Conservation (phyloP, 2,329 filamentous ascomycete species). For the Diaporthe vaccinii region DNA sequence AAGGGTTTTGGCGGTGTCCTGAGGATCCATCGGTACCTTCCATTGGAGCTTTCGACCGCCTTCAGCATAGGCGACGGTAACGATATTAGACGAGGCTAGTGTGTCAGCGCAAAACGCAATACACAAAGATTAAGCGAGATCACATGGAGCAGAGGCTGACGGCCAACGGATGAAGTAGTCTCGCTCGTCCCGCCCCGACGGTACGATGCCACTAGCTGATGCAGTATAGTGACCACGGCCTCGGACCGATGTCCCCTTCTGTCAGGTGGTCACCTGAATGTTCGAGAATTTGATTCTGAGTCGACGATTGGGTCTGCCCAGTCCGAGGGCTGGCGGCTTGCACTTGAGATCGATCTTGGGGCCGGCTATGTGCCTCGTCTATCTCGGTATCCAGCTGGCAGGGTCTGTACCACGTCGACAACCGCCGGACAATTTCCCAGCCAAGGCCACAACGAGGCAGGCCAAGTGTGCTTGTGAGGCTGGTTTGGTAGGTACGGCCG, state of each 20-base stretch:
- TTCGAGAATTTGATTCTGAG: not conserved
- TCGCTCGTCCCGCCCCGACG: slow-evolving; percentile 6
- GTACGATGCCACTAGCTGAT: slow-evolving; percentile 2
- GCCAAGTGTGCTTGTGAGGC: slow-evolving; percentile 16
- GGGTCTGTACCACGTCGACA: slow-evolving; percentile 34
- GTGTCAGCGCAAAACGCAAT: slow-evolving; percentile 10
- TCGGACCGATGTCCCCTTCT: not conserved
- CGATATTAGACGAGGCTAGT: not conserved
- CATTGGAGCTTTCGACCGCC: slow-evolving; percentile 20
- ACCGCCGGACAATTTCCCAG: slow-evolving; percentile 17
- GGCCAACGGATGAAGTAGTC: not conserved
- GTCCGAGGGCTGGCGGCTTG: not conserved
- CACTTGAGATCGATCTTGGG: slow-evolving; percentile 26
- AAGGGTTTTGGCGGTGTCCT: slow-evolving; percentile 9
- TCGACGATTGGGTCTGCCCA: slow-evolving; percentile 1
- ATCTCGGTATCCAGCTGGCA: slow-evolving; percentile 36
- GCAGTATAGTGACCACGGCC: not conserved
- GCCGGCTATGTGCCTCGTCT: slow-evolving; percentile 25
- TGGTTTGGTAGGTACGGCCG: slow-evolving; percentile 15
- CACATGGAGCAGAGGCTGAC: slow-evolving; percentile 6
- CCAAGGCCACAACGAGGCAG: slow-evolving; percentile 12
- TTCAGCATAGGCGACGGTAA: not conserved
- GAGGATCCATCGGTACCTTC: slow-evolving; percentile 23
- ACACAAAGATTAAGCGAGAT: slow-evolving; percentile 22
- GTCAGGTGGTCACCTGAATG: not conserved